phyloP scores from a whole-genome alignment of 148 eudicot genomes.

The Limonium bicolor region DNA sequence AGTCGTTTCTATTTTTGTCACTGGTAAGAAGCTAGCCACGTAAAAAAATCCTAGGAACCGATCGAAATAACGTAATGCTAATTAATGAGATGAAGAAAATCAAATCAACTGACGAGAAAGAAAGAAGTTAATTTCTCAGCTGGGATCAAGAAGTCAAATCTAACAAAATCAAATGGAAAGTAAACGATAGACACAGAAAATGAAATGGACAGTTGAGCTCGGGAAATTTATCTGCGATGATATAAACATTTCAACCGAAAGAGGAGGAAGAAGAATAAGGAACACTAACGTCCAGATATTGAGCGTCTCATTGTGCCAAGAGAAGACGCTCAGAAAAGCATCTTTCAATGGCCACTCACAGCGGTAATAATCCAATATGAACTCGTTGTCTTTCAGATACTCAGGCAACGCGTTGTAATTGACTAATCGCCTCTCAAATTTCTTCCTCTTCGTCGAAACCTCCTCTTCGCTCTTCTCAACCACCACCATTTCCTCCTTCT shows the following conservation, averaged over 20 bases:
- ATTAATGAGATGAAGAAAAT: background rate
- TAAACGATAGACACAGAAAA: background rate
- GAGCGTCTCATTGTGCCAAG: conserved; percentile 84
- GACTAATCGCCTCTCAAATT: conserved; percentile 19
- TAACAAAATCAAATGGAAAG: background rate
- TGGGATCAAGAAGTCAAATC: background rate
- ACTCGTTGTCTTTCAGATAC: conserved; percentile 79
- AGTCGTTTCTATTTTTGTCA: too few species aligned
- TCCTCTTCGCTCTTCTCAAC: too few species aligned
- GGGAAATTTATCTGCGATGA: too few species aligned
- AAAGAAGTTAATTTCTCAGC: too few species aligned
- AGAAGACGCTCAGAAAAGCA: conserved; percentile 48
- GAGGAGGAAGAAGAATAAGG: background rate
- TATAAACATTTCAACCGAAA: too few species aligned
- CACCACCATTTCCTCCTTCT: too few species aligned
- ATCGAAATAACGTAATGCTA: background rate
- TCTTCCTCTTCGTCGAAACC: conserved; percentile 10
- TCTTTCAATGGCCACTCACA: conserved; percentile 95
- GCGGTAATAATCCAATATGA: conserved; percentile 58
- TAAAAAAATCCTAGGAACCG: background rate
- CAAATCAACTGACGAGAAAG: too few species aligned
- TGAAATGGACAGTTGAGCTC: background rate
- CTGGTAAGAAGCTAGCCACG: too few species aligned
- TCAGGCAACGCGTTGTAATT: conserved; percentile 63
- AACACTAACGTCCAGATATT: conserved; percentile 86